phyloP scores from a whole-genome alignment of 2,329 filamentous ascomycete species.

The Xylariales sp. region DNA sequence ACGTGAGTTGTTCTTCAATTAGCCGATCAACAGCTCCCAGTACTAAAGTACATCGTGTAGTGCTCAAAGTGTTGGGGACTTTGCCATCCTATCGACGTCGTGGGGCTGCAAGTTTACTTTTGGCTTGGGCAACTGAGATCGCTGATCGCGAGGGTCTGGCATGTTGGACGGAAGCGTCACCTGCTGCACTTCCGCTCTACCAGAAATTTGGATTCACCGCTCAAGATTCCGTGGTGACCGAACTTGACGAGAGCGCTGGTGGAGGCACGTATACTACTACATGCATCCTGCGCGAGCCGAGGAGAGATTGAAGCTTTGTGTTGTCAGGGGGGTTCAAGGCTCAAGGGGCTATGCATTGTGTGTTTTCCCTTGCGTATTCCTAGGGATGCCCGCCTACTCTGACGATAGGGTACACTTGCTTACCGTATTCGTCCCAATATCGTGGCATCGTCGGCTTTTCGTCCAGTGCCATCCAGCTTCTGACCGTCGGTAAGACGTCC shows the following conservation, averaged over 20 bases:
- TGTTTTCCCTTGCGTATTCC: no score
- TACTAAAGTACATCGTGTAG: not conserved
- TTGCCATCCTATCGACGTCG: not conserved
- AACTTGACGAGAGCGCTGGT: not conserved
- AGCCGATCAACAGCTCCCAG: not conserved
- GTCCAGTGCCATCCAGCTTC: constrained; percentile 1
- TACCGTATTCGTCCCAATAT: constrained; percentile 16
- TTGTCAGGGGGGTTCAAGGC: no score
- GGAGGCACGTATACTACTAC: not conserved
- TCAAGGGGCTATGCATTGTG: no score
- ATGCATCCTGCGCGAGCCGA: not conserved
- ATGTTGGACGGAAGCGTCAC: not conserved
- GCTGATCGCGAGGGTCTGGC: constrained; percentile 1
- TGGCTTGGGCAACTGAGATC: not conserved
- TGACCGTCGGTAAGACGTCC: constrained; percentile 13
- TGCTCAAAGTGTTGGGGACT: not conserved
- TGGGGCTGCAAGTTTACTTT: not conserved
- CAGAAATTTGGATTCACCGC: not conserved
- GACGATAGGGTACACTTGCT: constrained; percentile 11
- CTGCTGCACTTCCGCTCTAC: not conserved
- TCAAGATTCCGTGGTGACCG: not conserved
- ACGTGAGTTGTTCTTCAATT: not conserved
- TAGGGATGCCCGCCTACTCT: constrained; percentile 6
- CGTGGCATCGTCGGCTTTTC: constrained; percentile 11
- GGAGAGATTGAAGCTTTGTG: not conserved